Conservation (phyloP, 768 basidiomycete genomes). For the Rhodocollybia butyracea region DNA sequence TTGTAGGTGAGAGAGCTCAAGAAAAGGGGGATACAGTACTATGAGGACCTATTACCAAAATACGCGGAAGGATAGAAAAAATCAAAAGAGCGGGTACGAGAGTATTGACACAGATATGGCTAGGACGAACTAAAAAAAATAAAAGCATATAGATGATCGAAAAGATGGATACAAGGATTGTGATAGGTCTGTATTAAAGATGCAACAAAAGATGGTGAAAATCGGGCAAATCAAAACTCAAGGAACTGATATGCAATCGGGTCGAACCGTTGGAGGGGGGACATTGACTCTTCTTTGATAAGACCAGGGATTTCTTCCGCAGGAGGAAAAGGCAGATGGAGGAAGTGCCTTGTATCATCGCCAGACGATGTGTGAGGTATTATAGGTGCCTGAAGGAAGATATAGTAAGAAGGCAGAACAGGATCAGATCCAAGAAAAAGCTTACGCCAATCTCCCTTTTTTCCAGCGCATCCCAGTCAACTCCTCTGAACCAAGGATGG, state of each 20-base stretch:
- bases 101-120: neutral
- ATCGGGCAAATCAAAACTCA: slow-evolving; percentile 49
- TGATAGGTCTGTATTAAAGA: neutral
- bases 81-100: neutral
- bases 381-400: slow-evolving; percentile 67
- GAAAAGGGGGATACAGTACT: neutral
- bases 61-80: neutral
- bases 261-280: slow-evolving; percentile 63
- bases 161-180: slow-evolving; percentile 4
- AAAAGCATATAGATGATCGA: neutral
- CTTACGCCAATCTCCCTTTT: slow-evolving; percentile 81
- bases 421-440: neutral
- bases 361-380: slow-evolving; percentile 76
- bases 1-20: neutral
- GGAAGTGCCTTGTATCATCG: slow-evolving; percentile 86
- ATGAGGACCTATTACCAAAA: neutral
- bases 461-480: slow-evolving; percentile 88
- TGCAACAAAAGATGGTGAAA: neutral
- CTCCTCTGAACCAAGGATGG: slow-evolving; percentile 94
- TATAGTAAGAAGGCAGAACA: slow-evolving; percentile 3
- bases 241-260: slow-evolving; percentile 68
- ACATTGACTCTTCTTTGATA: slow-evolving; percentile 57
- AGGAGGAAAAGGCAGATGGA: slow-evolving; percentile 73
- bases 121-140: neutral
- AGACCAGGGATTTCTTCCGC: slow-evolving; percentile 81